phyloP scores from a whole-genome alignment of 805 yeast genomes.

The Geotrichum ghanense region DNA sequence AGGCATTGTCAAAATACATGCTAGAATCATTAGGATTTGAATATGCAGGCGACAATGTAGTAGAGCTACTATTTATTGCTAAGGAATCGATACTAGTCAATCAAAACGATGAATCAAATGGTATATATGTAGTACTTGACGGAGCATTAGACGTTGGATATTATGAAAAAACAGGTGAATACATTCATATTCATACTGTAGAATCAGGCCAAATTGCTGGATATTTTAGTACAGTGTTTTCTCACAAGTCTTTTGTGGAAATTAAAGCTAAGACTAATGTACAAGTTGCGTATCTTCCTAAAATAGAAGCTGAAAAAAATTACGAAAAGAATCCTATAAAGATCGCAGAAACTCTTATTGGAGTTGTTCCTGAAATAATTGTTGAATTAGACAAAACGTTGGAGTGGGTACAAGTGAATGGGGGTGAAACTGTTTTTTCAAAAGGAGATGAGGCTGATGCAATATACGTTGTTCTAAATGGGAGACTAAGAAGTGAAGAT shows the following conservation, averaged over 20 bases:
- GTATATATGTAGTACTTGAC: conserved; percentile 67
- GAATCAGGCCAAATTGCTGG: conserved; percentile 83
- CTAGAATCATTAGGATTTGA: conserved; percentile 11
- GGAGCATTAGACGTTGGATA: conserved; percentile 62
- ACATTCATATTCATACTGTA: conserved; percentile 39
- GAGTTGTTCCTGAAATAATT: conserved; percentile 54
- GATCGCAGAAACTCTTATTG: conserved; percentile 61
- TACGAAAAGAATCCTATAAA: conserved; percentile 70
- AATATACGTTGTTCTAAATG: conserved; percentile 79
- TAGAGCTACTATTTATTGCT: conserved; percentile 44
- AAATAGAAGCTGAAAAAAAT: conserved; percentile 47
- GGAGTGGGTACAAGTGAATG: conserved; percentile 89
- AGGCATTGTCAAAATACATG: conserved; percentile 39
- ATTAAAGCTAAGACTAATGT: conserved; percentile 50
- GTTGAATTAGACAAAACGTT: conserved; percentile 77
- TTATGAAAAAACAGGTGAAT: conserved; percentile 20
- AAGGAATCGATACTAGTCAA: conserved; percentile 48
- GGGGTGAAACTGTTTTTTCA: conserved; percentile 67
- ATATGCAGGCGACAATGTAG: conserved; percentile 18
- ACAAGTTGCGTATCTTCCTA: conserved; percentile 63
- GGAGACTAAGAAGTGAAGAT: conserved; percentile 60
- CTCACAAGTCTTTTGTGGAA: conserved; percentile 66
- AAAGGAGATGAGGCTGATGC: conserved; percentile 88
- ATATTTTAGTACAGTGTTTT: conserved; percentile 68
- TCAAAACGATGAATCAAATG: conserved; percentile 57